Base-by-base conservation (phyloP, 2,329 filamentous ascomycete species). In the Alternaria metachromatica region DNA sequence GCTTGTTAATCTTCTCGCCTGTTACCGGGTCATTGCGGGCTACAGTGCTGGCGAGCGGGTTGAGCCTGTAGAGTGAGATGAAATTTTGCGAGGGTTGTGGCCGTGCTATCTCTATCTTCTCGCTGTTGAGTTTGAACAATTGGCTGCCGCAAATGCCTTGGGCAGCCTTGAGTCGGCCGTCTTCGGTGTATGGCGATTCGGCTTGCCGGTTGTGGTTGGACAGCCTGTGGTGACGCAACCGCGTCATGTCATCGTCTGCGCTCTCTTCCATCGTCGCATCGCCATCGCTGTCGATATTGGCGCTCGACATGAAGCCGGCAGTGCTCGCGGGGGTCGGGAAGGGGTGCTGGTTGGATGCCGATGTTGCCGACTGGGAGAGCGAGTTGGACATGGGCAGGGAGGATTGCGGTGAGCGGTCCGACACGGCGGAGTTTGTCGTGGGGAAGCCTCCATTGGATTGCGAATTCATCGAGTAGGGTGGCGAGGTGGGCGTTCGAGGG, bases 1-100 rank as follows among this genome's bases (percentile, higher is more conserved):
- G 81, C 74, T 87, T 86, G 78, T 90, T 85, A 65, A 84, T 89
- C 80, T 90, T 90, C 73, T 89, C 87, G 64, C 88, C 88, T n/a
- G 87, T 89, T 20, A 83, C 77, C 15, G 87, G 87, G 75, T 90
- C 87, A 54, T 81, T 84, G 58, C 88, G 82, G 63, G 86, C 87
- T 66, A 90, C 87, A 58, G 84, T 87, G 68, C 83, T 82, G 64
- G 87, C 86, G 58, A 90, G 82, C 37, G 81, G 77, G 66, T 85
- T 82, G 64, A 90, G 79, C 58, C 84, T 82, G 79, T 89, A 90
- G 60, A 89, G 81, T 55, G 84, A 83, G 64, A 90, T 83, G 62
- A 90, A 80, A 79, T 90, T 86, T 72, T 88, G 81, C 65, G 84
- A 83, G 55, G 84, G 82, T 73, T 88, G 86, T 65, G 88, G 88